A percentile compares a stretch with the other conserved stretches of the same genome.
Conservation (phyloP, 208 protist species). For the Trypanosoma theileri region DNA sequence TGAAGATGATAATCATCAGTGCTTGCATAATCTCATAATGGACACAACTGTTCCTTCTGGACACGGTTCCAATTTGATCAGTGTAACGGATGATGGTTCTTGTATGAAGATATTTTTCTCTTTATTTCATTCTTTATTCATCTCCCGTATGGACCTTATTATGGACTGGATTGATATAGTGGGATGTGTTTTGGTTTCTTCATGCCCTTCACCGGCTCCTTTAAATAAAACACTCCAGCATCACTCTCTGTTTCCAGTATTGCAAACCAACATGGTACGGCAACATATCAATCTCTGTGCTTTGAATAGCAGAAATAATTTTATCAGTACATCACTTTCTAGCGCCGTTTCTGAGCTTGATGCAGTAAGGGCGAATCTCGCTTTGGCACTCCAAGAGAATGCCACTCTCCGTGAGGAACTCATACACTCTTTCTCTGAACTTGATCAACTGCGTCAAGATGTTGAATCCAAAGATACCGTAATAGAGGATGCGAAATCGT, state of each 20-base stretch:
- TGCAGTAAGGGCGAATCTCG: neutral
- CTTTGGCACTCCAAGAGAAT: neutral
- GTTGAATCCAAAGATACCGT: neutral
- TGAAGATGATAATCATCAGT: neutral
- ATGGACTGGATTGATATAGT: neutral
- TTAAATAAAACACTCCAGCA: neutral
- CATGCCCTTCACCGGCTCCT: neutral
- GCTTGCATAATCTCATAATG: neutral
- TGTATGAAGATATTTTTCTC: neutral
- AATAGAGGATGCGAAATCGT: neutral
- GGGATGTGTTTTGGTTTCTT: neutral
- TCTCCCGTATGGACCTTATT: slow-evolving; percentile 1
- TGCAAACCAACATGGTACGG: neutral
- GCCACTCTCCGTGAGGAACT: neutral
- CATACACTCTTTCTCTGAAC: neutral
- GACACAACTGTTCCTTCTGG: neutral
- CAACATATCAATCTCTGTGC: too few species aligned
- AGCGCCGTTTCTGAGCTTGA: neutral
- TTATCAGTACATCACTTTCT: neutral
- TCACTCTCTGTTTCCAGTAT: neutral
- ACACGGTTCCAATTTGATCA: neutral
- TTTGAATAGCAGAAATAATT: too few species aligned
- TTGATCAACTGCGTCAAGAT: slow-evolving; percentile 6
- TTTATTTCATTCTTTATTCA: neutral
- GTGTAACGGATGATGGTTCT: neutral